Percentiles rank a stretch among this genome's conserved stretches.
These are phyloP conservation scores for Thinopyrum elongatum DNA, from an alignment of 176 grass and related monocot species.

Conservation along the genomic window DNA sequence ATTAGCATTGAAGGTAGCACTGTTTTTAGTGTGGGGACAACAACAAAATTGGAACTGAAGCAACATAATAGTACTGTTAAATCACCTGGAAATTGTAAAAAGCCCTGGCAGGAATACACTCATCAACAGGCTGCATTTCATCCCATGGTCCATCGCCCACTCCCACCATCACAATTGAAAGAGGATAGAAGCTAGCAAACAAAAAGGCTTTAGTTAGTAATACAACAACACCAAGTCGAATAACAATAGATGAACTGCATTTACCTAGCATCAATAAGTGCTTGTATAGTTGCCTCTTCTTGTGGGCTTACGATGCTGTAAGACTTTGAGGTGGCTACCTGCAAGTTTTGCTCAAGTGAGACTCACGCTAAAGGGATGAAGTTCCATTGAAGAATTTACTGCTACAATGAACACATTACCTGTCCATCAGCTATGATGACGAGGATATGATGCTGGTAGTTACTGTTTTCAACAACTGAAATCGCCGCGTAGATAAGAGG, in stretches of 20 bases:
- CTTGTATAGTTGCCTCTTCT: conserved; percentile 83
- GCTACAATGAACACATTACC: conserved; percentile 44
- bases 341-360: conserved; percentile 43
- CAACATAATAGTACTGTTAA: conserved; percentile 6
- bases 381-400: conserved; percentile 8
- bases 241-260: conserved; percentile 19
- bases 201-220: conserved; percentile 34
- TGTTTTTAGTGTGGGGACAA: background rate
- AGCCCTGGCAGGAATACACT: conserved; percentile 81
- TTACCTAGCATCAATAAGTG: conserved; percentile 92
- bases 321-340: conserved; percentile 45
- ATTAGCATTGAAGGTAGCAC: background rate
- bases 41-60: background rate
- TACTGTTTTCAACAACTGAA: conserved; percentile 75
- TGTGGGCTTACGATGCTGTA: conserved; percentile 48
- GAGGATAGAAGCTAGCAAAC: conserved; percentile 77
- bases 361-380: background rate
- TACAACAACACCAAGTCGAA: background rate
- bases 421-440: conserved; percentile 98
- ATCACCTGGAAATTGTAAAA: conserved; percentile 99
- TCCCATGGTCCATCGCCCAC: conserved; percentile 98
- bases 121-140: conserved; percentile 89
- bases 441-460: conserved; percentile 92
- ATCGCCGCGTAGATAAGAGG: conserved; percentile 75
- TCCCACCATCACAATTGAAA: conserved; percentile 98